Evolutionary conservation across 306 rosid species (phyloP).

Genomic region (Ammopiptanthus mongolicus): DNA sequence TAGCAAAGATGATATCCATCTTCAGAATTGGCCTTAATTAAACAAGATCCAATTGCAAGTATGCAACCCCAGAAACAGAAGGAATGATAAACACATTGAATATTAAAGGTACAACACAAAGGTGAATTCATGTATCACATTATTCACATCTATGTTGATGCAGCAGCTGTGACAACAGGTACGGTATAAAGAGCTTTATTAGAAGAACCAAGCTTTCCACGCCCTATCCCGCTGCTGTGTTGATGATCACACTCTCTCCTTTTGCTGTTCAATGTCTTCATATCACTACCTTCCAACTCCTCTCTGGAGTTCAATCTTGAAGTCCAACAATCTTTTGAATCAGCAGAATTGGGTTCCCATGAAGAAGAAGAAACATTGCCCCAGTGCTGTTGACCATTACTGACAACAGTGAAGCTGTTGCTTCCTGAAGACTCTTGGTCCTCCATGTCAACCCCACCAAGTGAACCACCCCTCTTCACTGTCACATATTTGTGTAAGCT

Average conservation of each 20-base stretch:
- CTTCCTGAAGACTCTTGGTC: constrained; percentile 93
- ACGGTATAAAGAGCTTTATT: constrained; percentile 29
- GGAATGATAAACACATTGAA: constrained; percentile 16
- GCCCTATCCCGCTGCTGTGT: constrained; percentile 66
- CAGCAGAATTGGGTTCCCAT: constrained; percentile 92
- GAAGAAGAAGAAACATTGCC: constrained; percentile 50
- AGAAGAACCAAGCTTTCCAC: constrained; percentile 56
- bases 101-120: constrained; percentile 1
- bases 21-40: constrained; percentile 11
- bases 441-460: constrained; percentile 53
- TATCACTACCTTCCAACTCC: constrained; percentile 8
- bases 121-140: background rate
- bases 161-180: constrained; percentile 41
- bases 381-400: constrained; percentile 43
- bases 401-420: constrained; percentile 61
- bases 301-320: constrained; percentile 48
- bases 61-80: constrained; percentile 54
- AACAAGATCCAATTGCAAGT: constrained; percentile 55
- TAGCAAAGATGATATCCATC: background rate
- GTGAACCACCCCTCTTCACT: constrained; percentile 64
- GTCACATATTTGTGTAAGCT: constrained; percentile 95
- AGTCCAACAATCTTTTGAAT: constrained; percentile 66
- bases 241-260: constrained; percentile 55
- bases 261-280: constrained; percentile 30
- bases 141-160: constrained; percentile 36